Percentiles rank a stretch among this genome's conserved stretches.
Conservation (phyloP, 2,329 filamentous ascomycete genomes). For the Penicillium sp. region DNA sequence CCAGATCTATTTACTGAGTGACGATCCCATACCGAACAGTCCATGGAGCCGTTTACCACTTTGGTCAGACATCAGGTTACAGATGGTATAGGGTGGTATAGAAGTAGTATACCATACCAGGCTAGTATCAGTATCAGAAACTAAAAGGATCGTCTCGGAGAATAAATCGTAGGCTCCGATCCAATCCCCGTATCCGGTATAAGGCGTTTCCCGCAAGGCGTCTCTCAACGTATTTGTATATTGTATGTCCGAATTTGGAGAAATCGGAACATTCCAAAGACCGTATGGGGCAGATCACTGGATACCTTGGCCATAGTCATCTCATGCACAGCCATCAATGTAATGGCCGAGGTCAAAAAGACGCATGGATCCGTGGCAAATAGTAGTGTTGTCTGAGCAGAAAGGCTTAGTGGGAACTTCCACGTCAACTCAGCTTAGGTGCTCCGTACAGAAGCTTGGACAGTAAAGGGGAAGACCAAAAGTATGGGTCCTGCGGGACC, state of each 20-base stretch:
- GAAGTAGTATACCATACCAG: not conserved
- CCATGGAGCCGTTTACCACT: conserved; percentile 2
- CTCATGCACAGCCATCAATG: not conserved
- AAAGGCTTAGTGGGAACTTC: conserved; percentile 2
- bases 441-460: not conserved
- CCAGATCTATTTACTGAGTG: conserved; percentile 7
- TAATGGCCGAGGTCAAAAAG: conserved; percentile 4
- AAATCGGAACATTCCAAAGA: too few relatives aligned
- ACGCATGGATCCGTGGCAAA: conserved; percentile 17
- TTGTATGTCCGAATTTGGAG: too few relatives aligned
- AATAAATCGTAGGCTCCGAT: conserved; percentile 16
- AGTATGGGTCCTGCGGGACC: conserved; percentile 7
- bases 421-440: conserved; percentile 4
- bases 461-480: not conserved
- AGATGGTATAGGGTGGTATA: conserved; percentile 4
- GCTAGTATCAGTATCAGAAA: conserved; percentile 4
- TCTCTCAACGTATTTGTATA: too few relatives aligned
- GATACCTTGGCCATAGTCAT: too few relatives aligned
- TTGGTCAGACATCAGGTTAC: conserved; percentile 10
- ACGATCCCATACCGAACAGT: conserved; percentile 10
- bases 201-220: not conserved
- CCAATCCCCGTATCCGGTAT: conserved; percentile 9
- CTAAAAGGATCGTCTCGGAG: conserved; percentile 15
- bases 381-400: conserved; percentile 18
- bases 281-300: too few relatives aligned